Evolutionary conservation across 768 basidiomycete species (phyloP).

Genomic region (Mycena metata): DNA sequence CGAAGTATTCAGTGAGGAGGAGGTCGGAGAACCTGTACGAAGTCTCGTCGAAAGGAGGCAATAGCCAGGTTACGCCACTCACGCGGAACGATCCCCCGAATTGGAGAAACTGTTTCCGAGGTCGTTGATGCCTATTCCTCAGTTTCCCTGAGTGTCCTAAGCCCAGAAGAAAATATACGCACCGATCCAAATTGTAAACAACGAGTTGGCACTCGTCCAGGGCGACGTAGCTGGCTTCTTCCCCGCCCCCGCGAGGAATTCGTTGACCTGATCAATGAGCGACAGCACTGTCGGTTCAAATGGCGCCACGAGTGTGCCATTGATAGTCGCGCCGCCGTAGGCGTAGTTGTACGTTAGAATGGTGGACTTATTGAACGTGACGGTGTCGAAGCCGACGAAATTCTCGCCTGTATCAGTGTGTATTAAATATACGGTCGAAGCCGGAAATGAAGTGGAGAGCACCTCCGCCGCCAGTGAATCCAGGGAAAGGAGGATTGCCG

Average conservation of each 20-base stretch:
- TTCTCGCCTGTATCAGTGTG: too few relatives aligned
- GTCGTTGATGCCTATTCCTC: slow-evolving; percentile 75
- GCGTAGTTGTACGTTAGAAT: slow-evolving; percentile 76
- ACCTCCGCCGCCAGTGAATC: slow-evolving; percentile 47
- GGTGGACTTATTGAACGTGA: slow-evolving; percentile 65
- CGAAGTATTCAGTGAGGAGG: slow-evolving; percentile 64
- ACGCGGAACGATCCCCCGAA: slow-evolving; percentile 64
- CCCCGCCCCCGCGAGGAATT: slow-evolving; percentile 55
- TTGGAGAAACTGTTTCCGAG: too few relatives aligned
- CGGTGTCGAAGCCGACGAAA: too few relatives aligned
- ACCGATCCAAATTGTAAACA: slow-evolving; percentile 77
- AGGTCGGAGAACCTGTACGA: slow-evolving; percentile 59
- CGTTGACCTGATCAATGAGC: slow-evolving; percentile 73
- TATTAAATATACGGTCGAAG: too few relatives aligned
- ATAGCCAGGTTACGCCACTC: slow-evolving; percentile 35
- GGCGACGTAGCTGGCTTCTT: slow-evolving; percentile 63
- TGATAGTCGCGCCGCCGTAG: slow-evolving; percentile 75
- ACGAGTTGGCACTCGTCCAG: slow-evolving; percentile 68
- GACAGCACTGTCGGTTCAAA: slow-evolving; percentile 65
- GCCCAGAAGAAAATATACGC: too few relatives aligned
- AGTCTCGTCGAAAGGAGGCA: too few relatives aligned
- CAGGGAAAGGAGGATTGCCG: slow-evolving; percentile 56
- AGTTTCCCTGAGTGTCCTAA: too few relatives aligned
- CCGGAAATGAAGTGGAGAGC: too few relatives aligned
- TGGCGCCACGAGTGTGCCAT: slow-evolving; percentile 68